Conservation (phyloP, 2,329 filamentous ascomycete genomes). For the Penicillium nordicum region DNA sequence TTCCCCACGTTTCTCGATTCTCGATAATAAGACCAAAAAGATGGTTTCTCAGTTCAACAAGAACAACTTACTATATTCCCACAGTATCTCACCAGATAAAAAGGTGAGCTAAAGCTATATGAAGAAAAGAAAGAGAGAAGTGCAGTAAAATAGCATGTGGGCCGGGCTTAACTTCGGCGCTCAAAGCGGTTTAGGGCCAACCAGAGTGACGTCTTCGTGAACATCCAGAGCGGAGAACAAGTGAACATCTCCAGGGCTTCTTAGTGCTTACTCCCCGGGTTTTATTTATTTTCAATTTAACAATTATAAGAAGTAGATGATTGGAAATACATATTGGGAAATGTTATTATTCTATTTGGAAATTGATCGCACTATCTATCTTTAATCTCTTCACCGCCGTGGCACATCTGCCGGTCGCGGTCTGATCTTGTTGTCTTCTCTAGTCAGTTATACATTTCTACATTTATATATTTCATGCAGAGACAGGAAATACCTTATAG, state of each 20-base stretch:
- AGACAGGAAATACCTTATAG: not conserved
- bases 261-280: not conserved
- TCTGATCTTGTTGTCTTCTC: not conserved
- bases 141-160: conserved; percentile 24
- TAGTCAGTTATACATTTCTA: too few relatives aligned
- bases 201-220: conserved; percentile 32
- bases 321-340: not conserved
- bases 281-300: not conserved
- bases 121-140: conserved; percentile 9
- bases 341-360: not conserved
- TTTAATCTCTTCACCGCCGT: not conserved
- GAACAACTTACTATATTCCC: not conserved
- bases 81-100: not conserved
- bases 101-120: not conserved
- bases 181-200: conserved; percentile 21
- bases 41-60: not conserved
- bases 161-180: conserved; percentile 16
- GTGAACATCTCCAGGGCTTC: not conserved
- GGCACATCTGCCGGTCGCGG: not conserved
- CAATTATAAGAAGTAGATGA: not conserved
- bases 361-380: not conserved
- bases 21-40: not conserved
- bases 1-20: too few relatives aligned
- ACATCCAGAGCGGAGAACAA: not conserved
- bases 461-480: not conserved